These are phyloP conservation scores for Microdochium bolleyi DNA, from an alignment of 2,329 filamentous ascomycete species.

Conservation along the genomic window DNA sequence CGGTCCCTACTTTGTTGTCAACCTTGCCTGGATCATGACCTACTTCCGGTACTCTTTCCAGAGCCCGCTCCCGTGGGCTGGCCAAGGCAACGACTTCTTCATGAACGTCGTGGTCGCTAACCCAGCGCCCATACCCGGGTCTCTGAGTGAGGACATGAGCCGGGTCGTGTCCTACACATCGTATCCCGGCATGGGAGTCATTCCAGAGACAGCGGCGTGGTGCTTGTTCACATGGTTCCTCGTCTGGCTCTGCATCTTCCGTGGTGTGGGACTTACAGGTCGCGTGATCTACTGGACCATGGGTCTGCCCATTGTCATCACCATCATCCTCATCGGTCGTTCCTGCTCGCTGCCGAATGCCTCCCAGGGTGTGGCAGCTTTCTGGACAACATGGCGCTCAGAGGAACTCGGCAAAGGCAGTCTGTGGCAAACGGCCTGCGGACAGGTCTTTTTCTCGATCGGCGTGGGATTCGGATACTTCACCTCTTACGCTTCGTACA, in stretches of 20 bases:
- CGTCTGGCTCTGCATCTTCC: slow-evolving; percentile 52
- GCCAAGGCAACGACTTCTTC: slow-evolving; percentile 43
- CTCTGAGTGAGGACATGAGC: slow-evolving; percentile 25
- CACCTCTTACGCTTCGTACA: slow-evolving; percentile 50
- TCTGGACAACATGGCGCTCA: slow-evolving; percentile 36
- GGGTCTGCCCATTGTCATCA: slow-evolving; percentile 49
- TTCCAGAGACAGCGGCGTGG: slow-evolving; percentile 52
- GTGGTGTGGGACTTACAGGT: slow-evolving; percentile 48
- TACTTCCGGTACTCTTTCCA: slow-evolving; percentile 49
- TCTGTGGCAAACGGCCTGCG: slow-evolving; percentile 52
- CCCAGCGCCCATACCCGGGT: slow-evolving; percentile 29
- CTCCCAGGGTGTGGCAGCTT: slow-evolving; percentile 38
- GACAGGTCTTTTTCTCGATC: slow-evolving; percentile 53
- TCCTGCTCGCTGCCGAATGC: slow-evolving; percentile 46
- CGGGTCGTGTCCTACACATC: slow-evolving; percentile 32
- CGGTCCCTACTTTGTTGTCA: slow-evolving; percentile 49
- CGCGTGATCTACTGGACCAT: slow-evolving; percentile 56
- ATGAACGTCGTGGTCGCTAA: slow-evolving; percentile 39
- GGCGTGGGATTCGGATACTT: slow-evolving; percentile 53
- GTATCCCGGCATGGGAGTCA: slow-evolving; percentile 36
- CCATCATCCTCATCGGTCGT: slow-evolving; percentile 46
- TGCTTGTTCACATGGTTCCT: slow-evolving; percentile 51
- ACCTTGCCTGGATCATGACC: slow-evolving; percentile 50
- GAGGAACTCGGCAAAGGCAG: slow-evolving; percentile 39
- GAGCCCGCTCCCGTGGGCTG: slow-evolving; percentile 46